Evolutionary conservation across 2,329 filamentous ascomycete species (phyloP), one percentile per base, ranked within the genome.

Genomic region (Endothia cerciana): DNA sequence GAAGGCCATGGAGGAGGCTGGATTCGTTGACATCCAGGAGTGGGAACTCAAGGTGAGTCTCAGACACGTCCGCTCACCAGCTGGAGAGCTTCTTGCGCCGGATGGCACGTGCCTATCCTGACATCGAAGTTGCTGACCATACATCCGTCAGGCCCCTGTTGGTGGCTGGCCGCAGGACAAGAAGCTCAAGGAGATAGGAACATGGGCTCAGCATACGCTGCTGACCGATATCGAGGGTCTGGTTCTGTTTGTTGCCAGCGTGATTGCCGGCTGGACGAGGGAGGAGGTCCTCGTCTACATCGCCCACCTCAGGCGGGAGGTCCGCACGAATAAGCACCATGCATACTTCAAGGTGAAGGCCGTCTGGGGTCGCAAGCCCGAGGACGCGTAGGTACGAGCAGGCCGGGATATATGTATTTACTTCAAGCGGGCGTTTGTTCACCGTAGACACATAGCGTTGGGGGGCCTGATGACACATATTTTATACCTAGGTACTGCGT

Each of bases 11-110:
- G 78, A 81, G 71, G 80, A 83, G 36, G 81, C 84, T 1, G 87
- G 87, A 0, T 89, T 87, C 65, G 79, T 83, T 2, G 83, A 89
- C 63, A 80, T 89, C 13, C 77, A 83, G 57, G 81, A 85, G 69
- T 78, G 79, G 41, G 72, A 83, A 17, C 80, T 78, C 69, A 87
- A 85, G 73, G 77, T 88, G 28, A 59, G 71, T 65, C n/a, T n/a
- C 28, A 5, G 17, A 17, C 6, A 28, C 30, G 1, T 45, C 25
- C 7, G 17, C 17, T 22, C n/a, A n/a, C n/a, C 15, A 15, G n/a
- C 43, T 7, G n/a, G 13, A 13, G 15, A 47, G 43, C 5, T 13
- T 19, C 0, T 13, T 38, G 13, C 3, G 7, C 22, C 2, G 19
- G 47, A 30, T 3, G 22, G 33, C 10, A 36, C 33, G 33, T 36